Evolutionary conservation across 257 asterid genomes (phyloP).

Genomic region (Forsythia suspensa): DNA sequence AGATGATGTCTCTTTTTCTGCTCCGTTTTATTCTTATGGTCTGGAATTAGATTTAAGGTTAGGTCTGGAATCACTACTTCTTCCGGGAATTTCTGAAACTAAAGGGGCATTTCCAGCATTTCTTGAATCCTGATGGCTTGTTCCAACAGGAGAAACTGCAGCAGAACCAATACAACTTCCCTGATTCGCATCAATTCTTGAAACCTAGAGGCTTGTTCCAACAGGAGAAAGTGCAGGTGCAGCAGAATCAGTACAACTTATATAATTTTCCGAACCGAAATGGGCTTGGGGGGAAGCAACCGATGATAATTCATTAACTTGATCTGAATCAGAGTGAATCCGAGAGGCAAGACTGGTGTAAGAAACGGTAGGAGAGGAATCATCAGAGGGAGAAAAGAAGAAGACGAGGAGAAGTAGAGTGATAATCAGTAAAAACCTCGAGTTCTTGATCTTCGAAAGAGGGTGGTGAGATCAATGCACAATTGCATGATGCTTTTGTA

Average conservation of each 20-base stretch:
- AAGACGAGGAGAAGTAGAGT: constrained; percentile 32
- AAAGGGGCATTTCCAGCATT: constrained; percentile 2
- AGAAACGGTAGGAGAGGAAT: constrained; percentile 27
- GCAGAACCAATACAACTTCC: neutral
- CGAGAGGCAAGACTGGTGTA: constrained; percentile 20
- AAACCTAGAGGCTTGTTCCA: neutral
- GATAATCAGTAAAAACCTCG: constrained; percentile 29
- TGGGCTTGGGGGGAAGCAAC: constrained; percentile 9
- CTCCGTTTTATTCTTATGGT: no score
- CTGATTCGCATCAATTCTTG: constrained; percentile 8
- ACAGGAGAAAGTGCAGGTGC: constrained; percentile 13
- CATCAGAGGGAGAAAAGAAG: constrained; percentile 21
- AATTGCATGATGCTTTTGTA: constrained; percentile 13
- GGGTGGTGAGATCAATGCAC: constrained; percentile 28
- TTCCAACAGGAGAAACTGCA: neutral
- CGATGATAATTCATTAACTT: constrained; percentile 21
- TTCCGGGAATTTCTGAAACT: constrained; percentile 1
- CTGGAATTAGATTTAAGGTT: no score
- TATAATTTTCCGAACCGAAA: constrained; percentile 13
- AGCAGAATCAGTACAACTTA: constrained; percentile 12
- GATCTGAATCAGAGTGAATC: constrained; percentile 20
- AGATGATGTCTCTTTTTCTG: no score
- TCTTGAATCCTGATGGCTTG: neutral
- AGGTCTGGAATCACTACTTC: constrained; percentile 15
- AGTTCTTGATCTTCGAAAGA: constrained; percentile 23